Conservation (phyloP, 1,284 basidiomycete species). For the Cutaneotrichosporon mucoides region DNA sequence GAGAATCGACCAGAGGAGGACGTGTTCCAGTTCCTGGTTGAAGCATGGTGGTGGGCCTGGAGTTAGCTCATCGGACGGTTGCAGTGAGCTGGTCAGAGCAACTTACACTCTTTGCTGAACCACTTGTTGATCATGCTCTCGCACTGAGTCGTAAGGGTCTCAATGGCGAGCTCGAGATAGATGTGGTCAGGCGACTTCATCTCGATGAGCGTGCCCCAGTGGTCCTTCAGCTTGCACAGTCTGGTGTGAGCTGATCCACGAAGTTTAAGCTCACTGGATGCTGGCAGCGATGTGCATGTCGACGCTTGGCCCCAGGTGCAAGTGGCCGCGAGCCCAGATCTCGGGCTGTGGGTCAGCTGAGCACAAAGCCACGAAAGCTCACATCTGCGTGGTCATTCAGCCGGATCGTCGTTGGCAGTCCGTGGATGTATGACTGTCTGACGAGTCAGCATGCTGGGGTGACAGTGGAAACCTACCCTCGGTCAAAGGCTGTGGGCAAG, state of each 20-base stretch:
- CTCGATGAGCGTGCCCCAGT: slow-evolving; percentile 33
- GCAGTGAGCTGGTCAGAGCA: neutral
- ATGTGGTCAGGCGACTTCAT: slow-evolving; percentile 19
- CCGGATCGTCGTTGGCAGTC: slow-evolving; percentile 28
- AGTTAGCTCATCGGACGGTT: neutral
- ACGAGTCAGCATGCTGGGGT: neutral
- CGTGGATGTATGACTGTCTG: slow-evolving; percentile 29
- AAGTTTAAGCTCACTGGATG: slow-evolving; percentile 25
- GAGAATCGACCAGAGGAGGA: slow-evolving; percentile 32
- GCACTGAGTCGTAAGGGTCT: slow-evolving; percentile 25
- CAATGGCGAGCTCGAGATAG: slow-evolving; percentile 30
- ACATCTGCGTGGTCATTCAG: slow-evolving; percentile 31
- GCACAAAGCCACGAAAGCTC: neutral
- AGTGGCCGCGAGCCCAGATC: slow-evolving; percentile 31
- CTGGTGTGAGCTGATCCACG: slow-evolving; percentile 7
- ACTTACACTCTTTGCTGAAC: slow-evolving; percentile 29
- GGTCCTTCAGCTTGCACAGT: slow-evolving; percentile 36
- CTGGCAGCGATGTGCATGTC: slow-evolving; percentile 37
- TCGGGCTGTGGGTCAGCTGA: slow-evolving; percentile 20
- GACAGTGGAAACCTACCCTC: slow-evolving; percentile 21
- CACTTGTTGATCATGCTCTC: slow-evolving; percentile 29
- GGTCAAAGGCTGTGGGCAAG: slow-evolving; percentile 28
- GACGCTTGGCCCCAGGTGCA: slow-evolving; percentile 30
- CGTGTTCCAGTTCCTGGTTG: slow-evolving; percentile 30
- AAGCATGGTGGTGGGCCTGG: slow-evolving; percentile 27